Base-by-base conservation (phyloP, 805 yeast species). In the Ogataea pilisensis region DNA sequence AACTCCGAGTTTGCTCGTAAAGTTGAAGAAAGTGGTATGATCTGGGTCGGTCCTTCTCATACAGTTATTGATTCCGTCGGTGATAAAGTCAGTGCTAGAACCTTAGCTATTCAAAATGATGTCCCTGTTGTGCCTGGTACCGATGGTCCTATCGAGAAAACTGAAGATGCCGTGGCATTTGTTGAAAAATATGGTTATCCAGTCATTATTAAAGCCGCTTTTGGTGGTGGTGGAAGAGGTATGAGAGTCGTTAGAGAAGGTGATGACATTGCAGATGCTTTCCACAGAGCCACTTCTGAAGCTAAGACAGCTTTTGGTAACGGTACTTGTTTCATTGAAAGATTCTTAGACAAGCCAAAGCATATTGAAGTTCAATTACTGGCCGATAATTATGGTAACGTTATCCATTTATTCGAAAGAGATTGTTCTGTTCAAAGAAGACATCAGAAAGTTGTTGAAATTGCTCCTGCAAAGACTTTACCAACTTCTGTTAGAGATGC, bases 211-310 rank as follows among this genome's bases (percentile, higher is more conserved):
- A 91, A 91, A 69, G 99, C 99, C 35, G 99, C 99, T 29, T 93
- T 85, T 60, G 99, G 99, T 64, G 99, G 99, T 70, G 99, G 99
- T 75, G 99, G 99, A 61, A 82, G 98, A 70, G 99, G 99, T 77
- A 93, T 91, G 98, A 82, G 99, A 71, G 99, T 91, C 38, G 99
- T 91, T 34, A 76, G 95, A 59, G 96, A 91, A 66, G 97, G 96
- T 56, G 99, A 93, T 55, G 87, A 82, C 64, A 78, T 91, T 44
- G 82, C 63, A 34, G 97, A 91, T 63, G 97, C 98, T 28, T 91
- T 93, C 71, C 69, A 74, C 57, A 83, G 99, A 68, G 98, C 98
- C 27, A 79, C 84, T 24, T 85, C 95, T 34, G 99, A 91, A 72
- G 98, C 98, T 45, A 75, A 80, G 57, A 78, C 96, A 30, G 82